These are phyloP conservation scores for Geranium brycei DNA, from an alignment of 345 rosid genomes.

Conservation along the genomic window DNA sequence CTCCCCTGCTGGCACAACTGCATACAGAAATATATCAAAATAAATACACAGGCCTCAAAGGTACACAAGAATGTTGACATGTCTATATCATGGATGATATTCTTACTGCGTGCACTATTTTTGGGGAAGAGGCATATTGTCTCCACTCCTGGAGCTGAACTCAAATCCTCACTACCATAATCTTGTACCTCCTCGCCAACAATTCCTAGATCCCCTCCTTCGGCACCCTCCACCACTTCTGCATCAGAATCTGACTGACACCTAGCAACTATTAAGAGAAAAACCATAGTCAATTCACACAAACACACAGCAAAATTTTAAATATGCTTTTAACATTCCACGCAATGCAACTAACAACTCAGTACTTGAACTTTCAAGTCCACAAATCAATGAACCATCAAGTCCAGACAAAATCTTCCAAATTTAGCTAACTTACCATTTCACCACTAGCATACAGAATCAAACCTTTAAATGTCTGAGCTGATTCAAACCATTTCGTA, in stretches of 20 bases:
- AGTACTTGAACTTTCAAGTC: not conserved
- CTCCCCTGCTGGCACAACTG: conserved; percentile 69
- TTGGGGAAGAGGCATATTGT: conserved; percentile 66
- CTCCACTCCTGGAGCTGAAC: conserved; percentile 56
- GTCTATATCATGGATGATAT: not conserved
- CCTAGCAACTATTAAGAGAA: conserved; percentile 37
- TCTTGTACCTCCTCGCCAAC: conserved; percentile 53
- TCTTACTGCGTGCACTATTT: conserved; percentile 52
- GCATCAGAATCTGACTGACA: conserved; percentile 51
- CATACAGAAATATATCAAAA: conserved; percentile 5
- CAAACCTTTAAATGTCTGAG: not conserved
- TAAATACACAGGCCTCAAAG: conserved; percentile 1
- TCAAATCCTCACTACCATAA: conserved; percentile 31
- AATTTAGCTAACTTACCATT: no score
- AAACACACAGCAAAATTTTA: not conserved
- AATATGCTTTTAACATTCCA: no score
- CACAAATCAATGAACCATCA: not conserved
- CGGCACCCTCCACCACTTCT: conserved; percentile 41
- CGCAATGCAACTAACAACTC: no score
- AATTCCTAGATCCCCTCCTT: conserved; percentile 49
- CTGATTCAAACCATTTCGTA: not conserved
- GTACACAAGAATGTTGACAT: not conserved
- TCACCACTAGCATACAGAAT: not conserved
- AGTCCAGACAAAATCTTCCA: not conserved
- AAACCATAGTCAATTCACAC: not conserved